Base-by-base conservation (phyloP, 192 early-diverging fungal genomes). In the Gamsiella multidivaricata region DNA sequence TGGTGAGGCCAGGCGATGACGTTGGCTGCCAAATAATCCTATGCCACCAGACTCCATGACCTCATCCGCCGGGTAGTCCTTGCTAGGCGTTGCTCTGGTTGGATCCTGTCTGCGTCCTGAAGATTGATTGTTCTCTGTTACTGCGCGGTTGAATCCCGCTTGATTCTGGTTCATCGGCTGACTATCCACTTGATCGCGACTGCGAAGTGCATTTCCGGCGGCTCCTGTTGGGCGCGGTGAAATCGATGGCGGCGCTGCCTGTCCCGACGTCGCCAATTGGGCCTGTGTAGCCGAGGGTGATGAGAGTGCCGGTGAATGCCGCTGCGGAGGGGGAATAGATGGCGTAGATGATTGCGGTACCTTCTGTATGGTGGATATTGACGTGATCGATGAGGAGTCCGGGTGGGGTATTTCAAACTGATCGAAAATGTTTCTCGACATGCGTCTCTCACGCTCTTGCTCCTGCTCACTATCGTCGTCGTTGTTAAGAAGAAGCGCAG, bases 41-140 rank as follows among this genome's bases (percentile, higher is more conserved):
- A 68, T 59, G 10, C 73, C 73, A 15, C 73, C 73, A 28, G 73
- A 76, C 32, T 78, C 74, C 66, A 78, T 64, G 3, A 78, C 66
- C n/a, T 78, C 74, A 46, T 78, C 74, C 20, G 59, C 45, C 7
- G 74, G 39, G 22, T 64, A 78, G 1, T 78, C 74, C 54, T 59
- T 67, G 9, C 54, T 32, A 14, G 3, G 8, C 9, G 26, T 5
- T 4, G 33, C 29, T 18, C 55, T 31, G n/a, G 26, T 33, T 3
- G 65, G 3, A 25, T 76, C 72, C 11, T 67, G 55, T 17, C 45
- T 43, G 42, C 49, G 64, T 36, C 49, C 32, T 9, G 56, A 51
- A 3, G 41, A 15, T 3, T 60, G 71, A 15, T 28, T 29, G 25
- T 31, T 7, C 2, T 61, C 58, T 1, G 41, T 3, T 10, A 43